These are phyloP conservation scores for Colletotrichum falcatum DNA, from an alignment of 2,329 filamentous ascomycete species.

Conservation along the genomic window DNA sequence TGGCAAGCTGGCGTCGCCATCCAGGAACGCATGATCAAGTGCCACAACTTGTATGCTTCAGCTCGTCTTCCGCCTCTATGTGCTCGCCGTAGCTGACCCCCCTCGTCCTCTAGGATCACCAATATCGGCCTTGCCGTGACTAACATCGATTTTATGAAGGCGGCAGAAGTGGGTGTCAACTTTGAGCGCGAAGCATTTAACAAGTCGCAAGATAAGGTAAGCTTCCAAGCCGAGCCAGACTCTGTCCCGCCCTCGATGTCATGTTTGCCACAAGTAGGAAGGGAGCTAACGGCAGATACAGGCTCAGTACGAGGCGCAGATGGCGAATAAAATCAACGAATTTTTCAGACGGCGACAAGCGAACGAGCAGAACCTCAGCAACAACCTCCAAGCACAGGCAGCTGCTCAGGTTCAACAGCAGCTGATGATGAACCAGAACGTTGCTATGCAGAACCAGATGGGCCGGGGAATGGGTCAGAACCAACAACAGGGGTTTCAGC, in stretches of 20 bases:
- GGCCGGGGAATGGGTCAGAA: slow-evolving; percentile 63
- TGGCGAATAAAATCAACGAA: slow-evolving; percentile 60
- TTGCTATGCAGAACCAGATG: slow-evolving; percentile 62
- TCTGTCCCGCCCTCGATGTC: neutral
- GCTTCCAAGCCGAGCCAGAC: slow-evolving; percentile 29
- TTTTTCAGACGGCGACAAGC: slow-evolving; percentile 63
- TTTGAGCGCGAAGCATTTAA: slow-evolving; percentile 63
- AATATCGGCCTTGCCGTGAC: slow-evolving; percentile 62
- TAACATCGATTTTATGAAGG: slow-evolving; percentile 54
- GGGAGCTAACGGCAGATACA: slow-evolving; percentile 44
- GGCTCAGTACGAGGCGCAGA: slow-evolving; percentile 63
- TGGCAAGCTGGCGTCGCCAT: slow-evolving; percentile 56
- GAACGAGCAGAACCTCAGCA: slow-evolving; percentile 62
- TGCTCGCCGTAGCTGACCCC: slow-evolving; percentile 28
- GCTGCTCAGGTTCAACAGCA: slow-evolving; percentile 56
- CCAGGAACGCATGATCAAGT: slow-evolving; percentile 57
- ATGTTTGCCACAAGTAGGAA: slow-evolving; percentile 33
- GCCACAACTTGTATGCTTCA: slow-evolving; percentile 55
- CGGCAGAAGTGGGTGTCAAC: slow-evolving; percentile 56
- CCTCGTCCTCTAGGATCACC: slow-evolving; percentile 56
- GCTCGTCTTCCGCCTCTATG: slow-evolving; percentile 3
- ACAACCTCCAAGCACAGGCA: slow-evolving; percentile 60
- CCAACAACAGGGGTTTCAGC: slow-evolving; percentile 66
- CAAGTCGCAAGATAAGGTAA: slow-evolving; percentile 62
- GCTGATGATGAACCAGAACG: slow-evolving; percentile 64